Evolutionary conservation across 2,329 filamentous ascomycete genomes (phyloP).

Genomic region (Aspergillus aculeatus): DNA sequence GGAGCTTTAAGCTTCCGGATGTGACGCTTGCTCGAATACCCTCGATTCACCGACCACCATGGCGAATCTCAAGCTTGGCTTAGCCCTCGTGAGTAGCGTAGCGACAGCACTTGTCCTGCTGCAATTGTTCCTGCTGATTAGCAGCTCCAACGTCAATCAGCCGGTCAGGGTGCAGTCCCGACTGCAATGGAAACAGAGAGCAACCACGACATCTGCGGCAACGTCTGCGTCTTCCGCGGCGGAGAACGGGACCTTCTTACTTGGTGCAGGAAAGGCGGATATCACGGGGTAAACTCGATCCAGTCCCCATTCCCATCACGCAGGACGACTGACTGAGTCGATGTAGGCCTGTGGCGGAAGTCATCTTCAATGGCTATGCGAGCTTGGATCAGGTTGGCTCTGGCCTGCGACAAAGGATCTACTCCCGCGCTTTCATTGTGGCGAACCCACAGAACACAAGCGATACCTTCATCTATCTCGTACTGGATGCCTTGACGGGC

Average conservation of each 20-base stretch:
- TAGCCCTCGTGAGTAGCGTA: constrained; percentile 26
- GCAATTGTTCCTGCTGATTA: constrained; percentile 30
- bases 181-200: constrained; percentile 26
- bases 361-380: constrained; percentile 91
- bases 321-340: neutral
- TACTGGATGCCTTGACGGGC: constrained; percentile 82
- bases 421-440: constrained; percentile 86
- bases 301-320: neutral
- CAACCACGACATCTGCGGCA: neutral
- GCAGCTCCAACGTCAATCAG: constrained; percentile 16
- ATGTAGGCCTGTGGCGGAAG: constrained; percentile 74
- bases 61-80: constrained; percentile 28
- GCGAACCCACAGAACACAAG: constrained; percentile 63
- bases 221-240: constrained; percentile 9
- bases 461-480: constrained; percentile 80
- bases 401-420: constrained; percentile 81
- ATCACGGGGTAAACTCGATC: constrained; percentile 60
- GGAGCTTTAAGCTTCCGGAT: constrained; percentile 5
- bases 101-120: constrained; percentile 31
- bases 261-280: constrained; percentile 70
- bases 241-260: constrained; percentile 54
- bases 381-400: constrained; percentile 77
- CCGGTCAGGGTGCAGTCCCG: constrained; percentile 17
- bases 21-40: constrained; percentile 3
- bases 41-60: constrained; percentile 20